phyloP scores from a whole-genome alignment of 2,329 filamentous ascomycete species.

The Xylaria sp. region DNA sequence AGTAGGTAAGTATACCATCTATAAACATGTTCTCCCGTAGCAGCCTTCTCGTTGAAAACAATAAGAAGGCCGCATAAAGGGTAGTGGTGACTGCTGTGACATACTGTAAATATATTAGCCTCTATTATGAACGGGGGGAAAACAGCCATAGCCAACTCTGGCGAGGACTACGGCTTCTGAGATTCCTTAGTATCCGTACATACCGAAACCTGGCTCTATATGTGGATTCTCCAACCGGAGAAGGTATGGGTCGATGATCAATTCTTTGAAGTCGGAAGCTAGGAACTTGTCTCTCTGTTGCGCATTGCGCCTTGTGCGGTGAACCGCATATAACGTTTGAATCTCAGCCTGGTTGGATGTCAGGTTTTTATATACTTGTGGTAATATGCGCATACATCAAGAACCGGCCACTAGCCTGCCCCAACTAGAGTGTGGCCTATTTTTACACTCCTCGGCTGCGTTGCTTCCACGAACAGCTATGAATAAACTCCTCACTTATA shows the following conservation, averaged over 20 bases:
- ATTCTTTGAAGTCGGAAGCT: conserved; percentile 65
- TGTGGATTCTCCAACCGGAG: conserved; percentile 66
- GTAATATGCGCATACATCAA: conserved; percentile 2
- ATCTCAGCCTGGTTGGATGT: conserved; percentile 58
- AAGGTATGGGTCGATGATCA: conserved; percentile 77
- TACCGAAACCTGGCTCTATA: conserved; percentile 64
- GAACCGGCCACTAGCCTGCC: background rate
- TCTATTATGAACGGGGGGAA: background rate
- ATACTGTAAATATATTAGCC: conserved; percentile 20
- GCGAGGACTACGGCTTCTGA: background rate
- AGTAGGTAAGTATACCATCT: conserved; percentile 7
- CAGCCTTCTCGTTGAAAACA: too few relatives aligned
- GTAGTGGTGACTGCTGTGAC: conserved; percentile 2
- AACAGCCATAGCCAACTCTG: background rate
- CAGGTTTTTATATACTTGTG: conserved; percentile 3
- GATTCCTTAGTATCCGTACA: conserved; percentile 5
- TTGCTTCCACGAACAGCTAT: background rate
- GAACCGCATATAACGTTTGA: conserved; percentile 71
- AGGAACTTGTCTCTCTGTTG: conserved; percentile 78
- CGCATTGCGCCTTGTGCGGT: conserved; percentile 74
- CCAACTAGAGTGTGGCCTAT: background rate
- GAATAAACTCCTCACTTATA: background rate
- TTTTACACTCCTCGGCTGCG: background rate
- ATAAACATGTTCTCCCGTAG: background rate
- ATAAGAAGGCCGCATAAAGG: background rate